Percentiles rank a stretch among this genome's conserved stretches.
phyloP scores from a whole-genome alignment of 1,284 basidiomycete genomes.

The Papiliotrema terrestris region DNA sequence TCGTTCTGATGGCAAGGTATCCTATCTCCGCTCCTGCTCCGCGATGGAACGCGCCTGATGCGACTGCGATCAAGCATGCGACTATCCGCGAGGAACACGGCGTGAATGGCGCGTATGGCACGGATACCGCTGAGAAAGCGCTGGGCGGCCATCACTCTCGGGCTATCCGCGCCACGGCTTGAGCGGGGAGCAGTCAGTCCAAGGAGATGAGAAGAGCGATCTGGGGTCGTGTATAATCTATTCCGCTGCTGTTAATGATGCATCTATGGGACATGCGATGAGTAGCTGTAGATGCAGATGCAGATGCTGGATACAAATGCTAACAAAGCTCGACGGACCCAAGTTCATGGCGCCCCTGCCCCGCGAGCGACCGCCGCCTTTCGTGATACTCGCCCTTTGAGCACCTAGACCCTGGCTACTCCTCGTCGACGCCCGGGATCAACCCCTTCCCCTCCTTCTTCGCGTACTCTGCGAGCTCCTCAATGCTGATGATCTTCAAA shows the following conservation, averaged over 20 bases:
- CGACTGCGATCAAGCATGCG: neutral
- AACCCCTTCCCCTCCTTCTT: conserved; percentile 23
- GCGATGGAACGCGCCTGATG: neutral
- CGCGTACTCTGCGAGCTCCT: conserved; percentile 55
- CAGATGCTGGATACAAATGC: no score
- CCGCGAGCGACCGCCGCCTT: no score
- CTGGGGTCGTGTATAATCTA: no score
- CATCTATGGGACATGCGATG: no score
- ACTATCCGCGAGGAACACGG: neutral
- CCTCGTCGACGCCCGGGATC: conserved; percentile 2
- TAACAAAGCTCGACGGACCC: no score
- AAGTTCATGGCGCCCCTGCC: no score
- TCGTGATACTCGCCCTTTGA: no score
- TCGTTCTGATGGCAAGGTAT: neutral
- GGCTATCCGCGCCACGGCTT: neutral
- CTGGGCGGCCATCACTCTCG: neutral
- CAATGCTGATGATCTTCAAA: conserved; percentile 90
- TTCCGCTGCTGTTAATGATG: no score
- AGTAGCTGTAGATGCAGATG: no score
- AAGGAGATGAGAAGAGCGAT: no score
- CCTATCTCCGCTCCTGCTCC: neutral
- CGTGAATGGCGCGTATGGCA: neutral
- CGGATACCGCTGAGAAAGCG: neutral
- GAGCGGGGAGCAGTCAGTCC: neutral
- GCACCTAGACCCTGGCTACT: no score